Evolutionary conservation across 139 green algal genomes (phyloP).

Genomic region (Volvox reticuliferus): DNA sequence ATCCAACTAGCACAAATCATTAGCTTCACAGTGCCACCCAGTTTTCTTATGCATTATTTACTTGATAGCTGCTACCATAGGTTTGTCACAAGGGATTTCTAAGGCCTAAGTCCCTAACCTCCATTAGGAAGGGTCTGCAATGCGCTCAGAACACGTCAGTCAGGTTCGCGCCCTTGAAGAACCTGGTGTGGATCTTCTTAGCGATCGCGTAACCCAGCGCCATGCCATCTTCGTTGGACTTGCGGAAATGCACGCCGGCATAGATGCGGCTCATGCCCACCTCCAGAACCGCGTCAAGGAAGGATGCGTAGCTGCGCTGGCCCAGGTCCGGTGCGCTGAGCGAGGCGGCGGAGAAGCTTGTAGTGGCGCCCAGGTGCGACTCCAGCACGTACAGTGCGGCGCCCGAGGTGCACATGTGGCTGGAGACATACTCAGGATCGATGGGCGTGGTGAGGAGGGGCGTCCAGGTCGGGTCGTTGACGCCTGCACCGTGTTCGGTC

Average conservation of each 20-base stretch:
- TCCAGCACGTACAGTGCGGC: slow-evolving; percentile 13
- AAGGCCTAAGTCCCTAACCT: no score
- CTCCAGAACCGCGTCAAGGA: slow-evolving; percentile 2
- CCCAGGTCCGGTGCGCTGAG: not conserved
- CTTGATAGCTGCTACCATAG: no score
- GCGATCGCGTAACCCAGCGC: not conserved
- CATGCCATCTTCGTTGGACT: slow-evolving; percentile 1
- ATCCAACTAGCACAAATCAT: no score
- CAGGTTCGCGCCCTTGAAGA: not conserved
- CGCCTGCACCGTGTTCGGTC: slow-evolving; percentile 13
- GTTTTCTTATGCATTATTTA: no score
- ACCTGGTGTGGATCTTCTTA: not conserved
- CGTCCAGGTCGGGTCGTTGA: slow-evolving; percentile 39
- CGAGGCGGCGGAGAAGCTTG: slow-evolving; percentile 35
- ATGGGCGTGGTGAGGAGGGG: slow-evolving; percentile 52
- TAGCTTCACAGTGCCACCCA: no score
- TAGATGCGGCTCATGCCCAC: slow-evolving; percentile 22
- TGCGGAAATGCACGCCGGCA: slow-evolving; percentile 16
- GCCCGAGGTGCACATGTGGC: slow-evolving; percentile 42
- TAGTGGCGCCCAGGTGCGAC: not conserved
- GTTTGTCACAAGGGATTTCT: no score
- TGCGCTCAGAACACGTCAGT: not conserved
- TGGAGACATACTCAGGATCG: slow-evolving; percentile 58
- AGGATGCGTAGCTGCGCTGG: slow-evolving; percentile 45
- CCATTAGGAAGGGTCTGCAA: no score